Evolutionary conservation across 441 rosid genomes (phyloP), one percentile per base, ranked within the genome.

Genomic region (Populus trichocarpa): DNA sequence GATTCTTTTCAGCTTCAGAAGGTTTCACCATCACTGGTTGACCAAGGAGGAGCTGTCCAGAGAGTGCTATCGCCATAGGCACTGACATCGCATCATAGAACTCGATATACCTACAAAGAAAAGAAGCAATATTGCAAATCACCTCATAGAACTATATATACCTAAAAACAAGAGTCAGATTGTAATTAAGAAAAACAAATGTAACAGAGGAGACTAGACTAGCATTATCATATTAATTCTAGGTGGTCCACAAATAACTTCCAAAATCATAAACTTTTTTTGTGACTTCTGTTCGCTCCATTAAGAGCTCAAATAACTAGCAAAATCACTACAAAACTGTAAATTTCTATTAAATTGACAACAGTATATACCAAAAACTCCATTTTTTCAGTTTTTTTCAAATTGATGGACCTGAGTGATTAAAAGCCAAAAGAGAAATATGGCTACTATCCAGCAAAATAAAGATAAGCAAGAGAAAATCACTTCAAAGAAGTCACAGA

Each of bases 11-110:
- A 35, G 99, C 99, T 88, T 96, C 99, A 30, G 98, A 96, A 61
- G 99, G 98, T 80, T 96, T 96, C 80, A 96, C 99, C 99, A 96
- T 96, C 78, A 96, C 98, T 28, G 97, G 94, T 82, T 85, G 90
- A 79, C 99, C 98, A 86, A 88, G 98, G 78, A 96, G 99, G 77
- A 85, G 96, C 84, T 93, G 99, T 66, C 99, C 99, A 82, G 98
- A 93, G 81, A 96, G 94, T 75, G 99, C 98, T 77, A 96, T 96
- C 69, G 98, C 99, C 99, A 96, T 94, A 75, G 99, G 98, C 46
- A 96, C 99, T 26, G 99, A 92, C 99, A 96, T 96, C 36, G 88
- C 93, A 89, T 96, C 99, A 88, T 92, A 94, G 77, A 96, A 96
- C 83, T 96, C 98, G 67, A 96, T 85, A 76, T 94, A 96, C 85